A percentile compares a stretch with the other conserved stretches of the same genome.
Conservation (phyloP, 331 rosid genomes). For the Pyrus hybrid region DNA sequence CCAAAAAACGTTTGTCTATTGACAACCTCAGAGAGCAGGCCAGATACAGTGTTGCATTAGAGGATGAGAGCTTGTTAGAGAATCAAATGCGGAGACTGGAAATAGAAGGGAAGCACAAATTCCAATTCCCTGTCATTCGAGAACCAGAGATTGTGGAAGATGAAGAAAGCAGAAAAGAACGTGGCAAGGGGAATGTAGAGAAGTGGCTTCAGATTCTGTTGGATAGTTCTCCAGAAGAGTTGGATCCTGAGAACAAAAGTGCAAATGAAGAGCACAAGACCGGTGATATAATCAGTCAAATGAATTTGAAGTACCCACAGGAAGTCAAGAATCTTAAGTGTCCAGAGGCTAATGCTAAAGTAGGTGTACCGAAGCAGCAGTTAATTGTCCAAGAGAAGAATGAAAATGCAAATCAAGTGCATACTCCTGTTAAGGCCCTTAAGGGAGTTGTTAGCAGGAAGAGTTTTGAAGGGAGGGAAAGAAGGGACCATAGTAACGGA, state of each 20-base stretch:
- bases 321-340: too few species aligned
- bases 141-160: slow-evolving; percentile 62
- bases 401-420: slow-evolving; percentile 13
- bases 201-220: slow-evolving; percentile 93
- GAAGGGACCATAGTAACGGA: slow-evolving; percentile 31
- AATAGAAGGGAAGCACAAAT: slow-evolving; percentile 32
- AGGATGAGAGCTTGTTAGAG: slow-evolving; percentile 36
- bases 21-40: slow-evolving; percentile 34
- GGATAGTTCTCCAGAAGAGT: slow-evolving; percentile 39
- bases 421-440: slow-evolving; percentile 12
- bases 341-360: slow-evolving; percentile 26
- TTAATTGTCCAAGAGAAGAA: slow-evolving; percentile 23
- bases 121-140: slow-evolving; percentile 22
- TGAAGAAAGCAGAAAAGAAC: slow-evolving; percentile 61
- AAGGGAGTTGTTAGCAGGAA: slow-evolving; percentile 28
- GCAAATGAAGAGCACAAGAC: slow-evolving; percentile 19
- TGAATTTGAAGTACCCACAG: too few species aligned
- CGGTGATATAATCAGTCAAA: slow-evolving; percentile 29
- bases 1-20: slow-evolving; percentile 3
- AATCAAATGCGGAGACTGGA: slow-evolving; percentile 39
- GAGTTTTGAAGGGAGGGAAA: slow-evolving; percentile 37
- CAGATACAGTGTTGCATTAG: slow-evolving; percentile 20
- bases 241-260: slow-evolving; percentile 24
- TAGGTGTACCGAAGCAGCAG: not conserved
- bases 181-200: slow-evolving; percentile 94